These are phyloP conservation scores for Remersonia thermophila DNA, from an alignment of 2,329 filamentous ascomycete genomes.

Conservation along the genomic window DNA sequence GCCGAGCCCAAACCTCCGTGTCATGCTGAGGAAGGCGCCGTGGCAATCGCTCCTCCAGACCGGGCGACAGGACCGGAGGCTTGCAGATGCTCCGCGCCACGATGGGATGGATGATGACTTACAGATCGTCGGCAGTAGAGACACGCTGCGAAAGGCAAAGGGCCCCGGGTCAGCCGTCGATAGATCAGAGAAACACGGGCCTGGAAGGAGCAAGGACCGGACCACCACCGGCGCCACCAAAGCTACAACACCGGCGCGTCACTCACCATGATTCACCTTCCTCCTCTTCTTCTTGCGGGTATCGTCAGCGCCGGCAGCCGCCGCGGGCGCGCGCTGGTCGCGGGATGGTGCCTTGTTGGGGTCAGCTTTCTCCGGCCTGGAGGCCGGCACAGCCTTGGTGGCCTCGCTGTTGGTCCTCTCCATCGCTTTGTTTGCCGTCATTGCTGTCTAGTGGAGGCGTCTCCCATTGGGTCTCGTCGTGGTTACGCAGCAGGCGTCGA, in stretches of 20 bases:
- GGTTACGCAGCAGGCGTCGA: constrained; percentile 33
- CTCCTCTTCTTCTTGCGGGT: constrained; percentile 75
- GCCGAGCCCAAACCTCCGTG: no score
- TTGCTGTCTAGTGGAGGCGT: constrained; percentile 22
- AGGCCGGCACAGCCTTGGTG: no score
- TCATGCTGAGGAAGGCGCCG: background rate
- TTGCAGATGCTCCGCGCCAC: background rate
- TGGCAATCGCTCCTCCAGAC: no score
- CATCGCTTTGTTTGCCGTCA: constrained; percentile 25
- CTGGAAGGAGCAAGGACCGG: constrained; percentile 7
- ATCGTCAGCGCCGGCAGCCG: constrained; percentile 27
- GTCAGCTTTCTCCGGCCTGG: constrained; percentile 27
- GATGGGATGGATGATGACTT: constrained; percentile 37
- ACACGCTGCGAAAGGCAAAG: constrained; percentile 53
- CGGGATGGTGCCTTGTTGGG: constrained; percentile 20
- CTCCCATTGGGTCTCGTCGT: constrained; percentile 30
- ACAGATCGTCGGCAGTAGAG: constrained; percentile 85
- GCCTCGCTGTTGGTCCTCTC: constrained; percentile 25
- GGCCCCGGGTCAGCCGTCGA: constrained; percentile 17
- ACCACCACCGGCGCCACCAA: no score
- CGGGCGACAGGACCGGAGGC: no score
- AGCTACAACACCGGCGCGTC: constrained; percentile 2
- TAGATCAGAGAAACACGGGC: constrained; percentile 15
- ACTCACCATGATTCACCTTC: constrained; percentile 80
- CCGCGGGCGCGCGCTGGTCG: constrained; percentile 20